These are phyloP conservation scores for Barnettozyma hawaiiensis DNA, from an alignment of 1,139 yeast genomes.

Conservation along the genomic window DNA sequence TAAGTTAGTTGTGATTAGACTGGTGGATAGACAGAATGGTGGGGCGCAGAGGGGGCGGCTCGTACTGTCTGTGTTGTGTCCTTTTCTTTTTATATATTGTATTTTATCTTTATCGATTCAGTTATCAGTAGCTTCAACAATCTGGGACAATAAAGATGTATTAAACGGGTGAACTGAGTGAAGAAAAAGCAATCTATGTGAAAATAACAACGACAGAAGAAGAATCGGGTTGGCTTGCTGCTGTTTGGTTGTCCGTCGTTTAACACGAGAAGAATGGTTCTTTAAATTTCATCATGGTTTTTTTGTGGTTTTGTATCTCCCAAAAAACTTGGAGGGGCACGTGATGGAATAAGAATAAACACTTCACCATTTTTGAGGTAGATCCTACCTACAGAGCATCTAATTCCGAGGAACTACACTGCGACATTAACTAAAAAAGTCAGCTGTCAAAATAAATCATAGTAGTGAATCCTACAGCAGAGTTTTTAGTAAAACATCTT, in stretches of 20 bases:
- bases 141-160: background rate
- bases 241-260: constrained; percentile 2
- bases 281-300: background rate
- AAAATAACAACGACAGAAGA: background rate
- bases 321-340: background rate
- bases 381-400: too few relatives aligned
- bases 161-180: background rate
- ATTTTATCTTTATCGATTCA: background rate
- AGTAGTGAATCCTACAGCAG: background rate
- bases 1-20: background rate
- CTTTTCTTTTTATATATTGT: too few relatives aligned
- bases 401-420: too few relatives aligned
- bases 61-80: too few relatives aligned
- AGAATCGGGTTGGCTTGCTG: background rate
- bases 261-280: background rate
- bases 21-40: too few relatives aligned
- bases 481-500: background rate
- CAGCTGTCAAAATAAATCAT: background rate
- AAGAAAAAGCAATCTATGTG: background rate
- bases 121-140: background rate
- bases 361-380: background rate
- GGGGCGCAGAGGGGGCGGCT: background rate
- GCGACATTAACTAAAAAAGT: too few relatives aligned
- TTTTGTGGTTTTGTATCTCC: background rate
- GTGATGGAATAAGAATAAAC: too few relatives aligned